Evolutionary conservation across 176 grass and related monocot genomes (phyloP).

Genomic region (Paspalum vaginatum): DNA sequence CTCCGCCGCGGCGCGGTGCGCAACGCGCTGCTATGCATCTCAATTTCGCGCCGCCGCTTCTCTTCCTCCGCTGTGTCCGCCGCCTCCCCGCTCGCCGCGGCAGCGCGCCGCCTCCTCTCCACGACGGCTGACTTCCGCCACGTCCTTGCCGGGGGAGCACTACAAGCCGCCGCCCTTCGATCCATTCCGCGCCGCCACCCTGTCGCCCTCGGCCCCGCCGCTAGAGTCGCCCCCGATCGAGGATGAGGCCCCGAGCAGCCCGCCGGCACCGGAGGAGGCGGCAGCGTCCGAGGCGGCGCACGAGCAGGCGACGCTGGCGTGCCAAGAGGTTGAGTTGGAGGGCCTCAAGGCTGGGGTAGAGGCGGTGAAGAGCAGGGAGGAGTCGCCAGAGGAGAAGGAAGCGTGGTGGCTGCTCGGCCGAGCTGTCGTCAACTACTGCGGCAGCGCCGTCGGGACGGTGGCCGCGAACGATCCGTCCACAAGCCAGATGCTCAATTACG

Average conservation of each 20-base stretch:
- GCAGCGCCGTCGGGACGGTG: constrained; percentile 75
- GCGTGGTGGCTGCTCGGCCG: constrained; percentile 78
- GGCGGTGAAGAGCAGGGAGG: constrained; percentile 52
- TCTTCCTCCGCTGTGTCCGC: constrained; percentile 28
- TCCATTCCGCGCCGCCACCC: constrained; percentile 46
- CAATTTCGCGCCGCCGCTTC: constrained; percentile 40
- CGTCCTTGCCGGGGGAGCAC: constrained; percentile 33
- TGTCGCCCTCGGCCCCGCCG: constrained; percentile 40
- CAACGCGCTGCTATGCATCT: constrained; percentile 44
- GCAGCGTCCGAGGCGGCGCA: constrained; percentile 22
- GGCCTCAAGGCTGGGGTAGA: constrained; percentile 49
- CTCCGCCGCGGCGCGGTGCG: constrained; percentile 49
- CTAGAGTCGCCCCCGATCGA: constrained; percentile 54
- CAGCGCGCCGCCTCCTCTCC: constrained; percentile 49
- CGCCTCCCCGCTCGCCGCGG: constrained; percentile 7
- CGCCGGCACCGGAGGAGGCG: constrained; percentile 26
- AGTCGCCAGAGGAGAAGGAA: constrained; percentile 84
- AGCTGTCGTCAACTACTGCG: constrained; percentile 76
- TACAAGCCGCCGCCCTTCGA: constrained; percentile 59
- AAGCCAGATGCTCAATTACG: constrained; percentile 90
- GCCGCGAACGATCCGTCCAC: constrained; percentile 76
- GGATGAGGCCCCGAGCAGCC: constrained; percentile 10
- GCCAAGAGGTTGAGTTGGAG: constrained; percentile 35
- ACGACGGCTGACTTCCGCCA: constrained; percentile 38
- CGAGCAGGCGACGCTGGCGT: constrained; percentile 35